Percentiles rank a stretch among this genome's conserved stretches.
These are phyloP conservation scores for Yamadazyma kanchanaburiensis DNA, from an alignment of 1,139 yeast genomes.

Conservation along the genomic window DNA sequence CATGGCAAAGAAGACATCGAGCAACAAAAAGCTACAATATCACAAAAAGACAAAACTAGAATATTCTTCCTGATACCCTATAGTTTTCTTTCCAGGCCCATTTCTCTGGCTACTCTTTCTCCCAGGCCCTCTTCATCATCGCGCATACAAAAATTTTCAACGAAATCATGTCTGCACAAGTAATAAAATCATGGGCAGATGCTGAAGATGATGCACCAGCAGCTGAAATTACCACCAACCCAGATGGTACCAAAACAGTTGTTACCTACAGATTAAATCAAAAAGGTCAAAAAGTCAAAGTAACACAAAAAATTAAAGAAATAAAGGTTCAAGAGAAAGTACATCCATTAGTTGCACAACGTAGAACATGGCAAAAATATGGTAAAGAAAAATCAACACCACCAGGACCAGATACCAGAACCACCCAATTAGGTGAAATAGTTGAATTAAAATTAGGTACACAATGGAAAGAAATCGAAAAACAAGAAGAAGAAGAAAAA, in stretches of 20 bases:
- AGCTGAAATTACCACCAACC: conserved; percentile 70
- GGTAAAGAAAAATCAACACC: conserved; percentile 77
- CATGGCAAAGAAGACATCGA: no score
- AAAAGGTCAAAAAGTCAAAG: conserved; percentile 80
- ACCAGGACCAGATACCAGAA: conserved; percentile 83
- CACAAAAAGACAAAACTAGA: no score
- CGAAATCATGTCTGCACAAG: conserved; percentile 37
- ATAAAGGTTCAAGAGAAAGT: conserved; percentile 78
- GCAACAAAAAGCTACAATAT: no score
- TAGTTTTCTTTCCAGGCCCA: no score
- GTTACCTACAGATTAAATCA: conserved; percentile 73
- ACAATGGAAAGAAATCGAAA: conserved; percentile 68
- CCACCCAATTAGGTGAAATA: conserved; percentile 88
- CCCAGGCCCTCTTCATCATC: no score
- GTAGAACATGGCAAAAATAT: conserved; percentile 75
- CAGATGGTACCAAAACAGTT: conserved; percentile 89
- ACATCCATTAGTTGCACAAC: conserved; percentile 68
- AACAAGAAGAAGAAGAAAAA: conserved; percentile 56
- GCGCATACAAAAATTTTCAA: no score
- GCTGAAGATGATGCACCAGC: conserved; percentile 62
- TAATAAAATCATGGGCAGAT: conserved; percentile 62
- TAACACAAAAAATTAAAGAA: conserved; percentile 81
- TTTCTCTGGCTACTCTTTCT: no score
- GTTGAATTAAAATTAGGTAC: conserved; percentile 68
- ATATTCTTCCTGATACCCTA: no score